Percentiles rank a stretch among this genome's conserved stretches.
Evolutionary conservation across 495 filamentous ascomycete species (phyloP).

Genomic region (Penicillium simplicissimum): DNA sequence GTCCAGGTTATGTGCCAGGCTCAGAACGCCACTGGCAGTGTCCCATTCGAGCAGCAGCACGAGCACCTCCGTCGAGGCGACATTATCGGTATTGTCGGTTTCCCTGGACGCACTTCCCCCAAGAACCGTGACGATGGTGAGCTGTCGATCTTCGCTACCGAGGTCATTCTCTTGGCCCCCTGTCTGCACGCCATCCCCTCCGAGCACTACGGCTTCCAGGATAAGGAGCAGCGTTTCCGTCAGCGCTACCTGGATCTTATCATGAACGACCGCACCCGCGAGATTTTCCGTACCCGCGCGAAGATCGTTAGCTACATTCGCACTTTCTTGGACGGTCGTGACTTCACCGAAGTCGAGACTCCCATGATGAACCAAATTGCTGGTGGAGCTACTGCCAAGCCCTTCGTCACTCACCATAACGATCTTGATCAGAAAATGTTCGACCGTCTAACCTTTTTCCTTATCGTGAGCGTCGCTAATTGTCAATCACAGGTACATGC

Average conservation of each 20-base stretch:
- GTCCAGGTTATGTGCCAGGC: slow-evolving; percentile 91
- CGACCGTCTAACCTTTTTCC: not conserved
- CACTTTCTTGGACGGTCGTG: slow-evolving; percentile 77
- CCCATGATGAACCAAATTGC: slow-evolving; percentile 97
- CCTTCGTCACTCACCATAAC: slow-evolving; percentile 93
- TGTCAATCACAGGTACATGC: slow-evolving; percentile 71
- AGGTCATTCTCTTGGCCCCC: slow-evolving; percentile 81
- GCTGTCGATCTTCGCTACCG: slow-evolving; percentile 87
- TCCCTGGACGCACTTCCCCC: slow-evolving; percentile 84
- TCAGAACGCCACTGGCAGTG: slow-evolving; percentile 62
- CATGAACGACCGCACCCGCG: slow-evolving; percentile 82
- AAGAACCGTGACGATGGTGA: slow-evolving; percentile 86
- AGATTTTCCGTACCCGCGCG: slow-evolving; percentile 78
- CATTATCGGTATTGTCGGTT: slow-evolving; percentile 85
- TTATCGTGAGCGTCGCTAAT: not conserved
- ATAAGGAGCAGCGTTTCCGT: slow-evolving; percentile 88
- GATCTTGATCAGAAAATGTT: slow-evolving; percentile 69
- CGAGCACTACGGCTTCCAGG: slow-evolving; percentile 91
- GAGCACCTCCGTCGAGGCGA: slow-evolving; percentile 88
- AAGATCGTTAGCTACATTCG: slow-evolving; percentile 86
- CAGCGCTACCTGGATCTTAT: slow-evolving; percentile 94
- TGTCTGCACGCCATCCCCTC: slow-evolving; percentile 92
- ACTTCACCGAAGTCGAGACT: slow-evolving; percentile 94
- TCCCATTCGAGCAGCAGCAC: slow-evolving; percentile 81
- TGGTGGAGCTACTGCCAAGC: slow-evolving; percentile 93